Percentiles rank a stretch among this genome's conserved stretches.
phyloP scores from a whole-genome alignment of 2,329 filamentous ascomycete genomes.

The Fusarium poae region DNA sequence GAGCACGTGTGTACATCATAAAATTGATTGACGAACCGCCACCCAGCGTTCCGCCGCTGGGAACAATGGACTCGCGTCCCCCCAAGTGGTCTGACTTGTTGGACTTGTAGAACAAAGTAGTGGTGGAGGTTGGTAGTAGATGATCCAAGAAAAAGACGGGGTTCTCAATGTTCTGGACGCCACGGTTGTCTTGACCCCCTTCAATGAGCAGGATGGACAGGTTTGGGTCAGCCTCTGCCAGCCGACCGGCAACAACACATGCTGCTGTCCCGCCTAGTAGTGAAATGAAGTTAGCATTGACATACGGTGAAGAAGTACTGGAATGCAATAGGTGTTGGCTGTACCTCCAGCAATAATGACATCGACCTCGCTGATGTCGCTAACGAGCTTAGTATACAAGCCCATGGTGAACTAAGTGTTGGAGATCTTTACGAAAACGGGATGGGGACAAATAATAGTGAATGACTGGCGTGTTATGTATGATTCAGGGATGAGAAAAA shows the following conservation, averaged over 20 bases:
- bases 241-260: slow-evolving; percentile 50
- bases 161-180: slow-evolving; percentile 47
- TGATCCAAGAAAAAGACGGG: slow-evolving; percentile 48
- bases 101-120: slow-evolving; percentile 47
- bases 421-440: slow-evolving; percentile 8
- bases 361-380: slow-evolving; percentile 39
- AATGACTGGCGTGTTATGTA: slow-evolving; percentile 9
- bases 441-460: neutral
- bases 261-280: slow-evolving; percentile 50
- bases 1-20: slow-evolving; percentile 53
- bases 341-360: slow-evolving; percentile 43
- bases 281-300: neutral
- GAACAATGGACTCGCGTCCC: slow-evolving; percentile 46
- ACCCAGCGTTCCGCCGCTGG: slow-evolving; percentile 49
- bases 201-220: slow-evolving; percentile 53
- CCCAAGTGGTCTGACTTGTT: slow-evolving; percentile 44
- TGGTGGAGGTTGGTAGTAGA: slow-evolving; percentile 43
- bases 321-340: neutral
- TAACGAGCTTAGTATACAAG: slow-evolving; percentile 38
- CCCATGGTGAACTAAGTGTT: slow-evolving; percentile 29
- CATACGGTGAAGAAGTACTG: neutral
- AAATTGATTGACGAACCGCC: slow-evolving; percentile 53
- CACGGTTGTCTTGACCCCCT: slow-evolving; percentile 48
- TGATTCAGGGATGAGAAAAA: neutral
- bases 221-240: slow-evolving; percentile 49